phyloP scores from a whole-genome alignment of 176 grass and related monocot genomes.

The Lolium perenne region DNA sequence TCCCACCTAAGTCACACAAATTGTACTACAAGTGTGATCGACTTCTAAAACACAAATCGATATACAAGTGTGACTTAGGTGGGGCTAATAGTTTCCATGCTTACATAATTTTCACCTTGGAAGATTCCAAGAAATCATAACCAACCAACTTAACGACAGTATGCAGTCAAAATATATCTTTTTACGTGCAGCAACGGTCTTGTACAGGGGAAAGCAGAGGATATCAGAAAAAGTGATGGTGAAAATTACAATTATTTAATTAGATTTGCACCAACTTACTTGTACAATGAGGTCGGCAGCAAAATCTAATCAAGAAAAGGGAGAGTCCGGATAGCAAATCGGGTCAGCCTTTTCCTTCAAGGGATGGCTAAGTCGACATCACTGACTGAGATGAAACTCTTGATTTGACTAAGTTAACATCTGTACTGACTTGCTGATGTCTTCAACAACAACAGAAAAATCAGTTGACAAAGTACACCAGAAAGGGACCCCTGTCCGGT shows the following conservation, averaged over 20 bases:
- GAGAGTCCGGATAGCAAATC: background rate
- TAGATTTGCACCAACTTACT: constrained; percentile 31
- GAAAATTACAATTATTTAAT: constrained; percentile 39
- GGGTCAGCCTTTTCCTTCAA: constrained; percentile 36
- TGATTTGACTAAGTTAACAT: constrained; percentile 14
- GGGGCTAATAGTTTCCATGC: background rate
- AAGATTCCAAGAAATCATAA: background rate
- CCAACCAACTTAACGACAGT: background rate
- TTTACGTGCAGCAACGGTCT: constrained; percentile 11
- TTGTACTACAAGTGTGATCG: no score
- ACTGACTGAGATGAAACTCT: constrained; percentile 13
- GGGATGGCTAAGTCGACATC: constrained; percentile 21
- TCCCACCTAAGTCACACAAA: no score
- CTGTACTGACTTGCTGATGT: constrained; percentile 25
- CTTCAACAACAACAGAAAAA: background rate
- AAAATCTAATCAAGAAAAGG: constrained; percentile 5
- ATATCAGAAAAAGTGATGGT: constrained; percentile 25
- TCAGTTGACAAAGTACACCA: constrained; percentile 36
- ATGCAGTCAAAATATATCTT: constrained; percentile 11
- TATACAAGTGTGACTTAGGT: no score
- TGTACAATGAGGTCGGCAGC: background rate
- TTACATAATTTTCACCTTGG: background rate
- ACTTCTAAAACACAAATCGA: no score
- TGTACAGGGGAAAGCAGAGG: constrained; percentile 16
- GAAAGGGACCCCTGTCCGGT: constrained; percentile 37